Evolutionary conservation across 192 early-diverging fungal species (phyloP), one percentile per base, ranked within the genome.

Genomic region (Polychytrium aggregatum): DNA sequence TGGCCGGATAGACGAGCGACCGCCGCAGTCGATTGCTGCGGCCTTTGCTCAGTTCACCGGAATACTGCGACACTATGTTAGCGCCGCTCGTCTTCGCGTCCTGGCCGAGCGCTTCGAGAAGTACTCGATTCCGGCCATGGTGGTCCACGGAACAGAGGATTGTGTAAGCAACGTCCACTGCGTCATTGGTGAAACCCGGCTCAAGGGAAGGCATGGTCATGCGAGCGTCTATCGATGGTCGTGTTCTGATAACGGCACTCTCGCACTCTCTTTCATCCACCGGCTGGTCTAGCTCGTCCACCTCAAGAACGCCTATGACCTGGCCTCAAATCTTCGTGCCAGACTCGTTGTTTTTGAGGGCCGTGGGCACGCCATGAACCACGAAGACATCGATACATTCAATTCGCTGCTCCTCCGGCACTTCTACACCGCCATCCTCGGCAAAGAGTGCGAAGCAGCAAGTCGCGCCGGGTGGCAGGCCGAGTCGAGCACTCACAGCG

Each of bases 271-370:
- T n/a, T n/a, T n/a, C n/a, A n/a, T n/a, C n/a, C n/a, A 21, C 17
- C 22, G 4, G 7, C 17, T 9, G 5, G 5, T 41, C 37, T 41
- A 44, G 11, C 51, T 60, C 22, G 50, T 60, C 18, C 57, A 60
- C 27, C 26, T 46, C 9, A 14, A 29, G 20, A 34, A 31, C 16
- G 31, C 37, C 7, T 46, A 41, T 41, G 16, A 47, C 18, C 45
- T 60, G 20, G 44, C 50, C 25, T 21, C 18, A n/a, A 21, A 47
- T 26, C 35, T 60, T 7, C 44, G 50, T 2, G 57, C 50, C 5
- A 50, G 57, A 21, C 45, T 60, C 5, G 57, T 60, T n/a, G 39
- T 60, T 13, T 60, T 60, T 48, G 57, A 60, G 29, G 57, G 57
- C 27, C 50, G 57, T 13, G 57, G 57, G 3, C 57, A 60, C 31